Evolutionary conservation across 2,329 filamentous ascomycete genomes (phyloP).

Genomic region (Penicillium glabrum): DNA sequence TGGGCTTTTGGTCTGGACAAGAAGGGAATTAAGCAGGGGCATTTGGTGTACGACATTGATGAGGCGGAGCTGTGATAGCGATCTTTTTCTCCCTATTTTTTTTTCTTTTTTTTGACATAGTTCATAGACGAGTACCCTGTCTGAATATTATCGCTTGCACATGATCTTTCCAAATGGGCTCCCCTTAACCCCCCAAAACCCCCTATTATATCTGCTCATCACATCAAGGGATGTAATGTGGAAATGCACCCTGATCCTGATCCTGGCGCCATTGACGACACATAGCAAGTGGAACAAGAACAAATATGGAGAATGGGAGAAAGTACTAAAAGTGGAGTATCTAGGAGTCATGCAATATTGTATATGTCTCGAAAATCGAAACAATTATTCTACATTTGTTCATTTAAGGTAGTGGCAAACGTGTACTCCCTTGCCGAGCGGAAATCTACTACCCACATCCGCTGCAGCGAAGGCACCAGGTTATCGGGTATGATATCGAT

Average conservation of each 20-base stretch:
- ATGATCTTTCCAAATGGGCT: background rate
- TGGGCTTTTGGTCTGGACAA: constrained; percentile 22
- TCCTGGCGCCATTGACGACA: background rate
- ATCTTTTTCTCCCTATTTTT: background rate
- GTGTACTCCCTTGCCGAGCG: background rate
- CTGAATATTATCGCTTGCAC: background rate
- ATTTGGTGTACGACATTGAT: constrained; percentile 34
- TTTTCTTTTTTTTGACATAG: background rate
- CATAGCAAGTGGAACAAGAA: background rate
- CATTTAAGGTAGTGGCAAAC: background rate
- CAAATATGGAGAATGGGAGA: background rate
- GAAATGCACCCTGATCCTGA: background rate
- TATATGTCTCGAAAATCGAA: background rate
- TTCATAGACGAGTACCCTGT: background rate
- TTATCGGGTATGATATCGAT: background rate
- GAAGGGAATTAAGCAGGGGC: constrained; percentile 19
- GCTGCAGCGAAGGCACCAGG: background rate
- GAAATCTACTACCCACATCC: background rate
- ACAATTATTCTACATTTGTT: background rate
- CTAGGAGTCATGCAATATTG: background rate
- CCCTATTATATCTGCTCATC: background rate
- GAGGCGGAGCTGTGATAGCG: constrained; percentile 6
- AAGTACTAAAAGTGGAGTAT: background rate
- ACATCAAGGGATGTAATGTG: background rate
- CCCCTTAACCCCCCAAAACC: background rate